A percentile compares a stretch with the other conserved stretches of the same genome.
phyloP scores from a whole-genome alignment of 306 rosid species.

The Rosa lucieae region DNA sequence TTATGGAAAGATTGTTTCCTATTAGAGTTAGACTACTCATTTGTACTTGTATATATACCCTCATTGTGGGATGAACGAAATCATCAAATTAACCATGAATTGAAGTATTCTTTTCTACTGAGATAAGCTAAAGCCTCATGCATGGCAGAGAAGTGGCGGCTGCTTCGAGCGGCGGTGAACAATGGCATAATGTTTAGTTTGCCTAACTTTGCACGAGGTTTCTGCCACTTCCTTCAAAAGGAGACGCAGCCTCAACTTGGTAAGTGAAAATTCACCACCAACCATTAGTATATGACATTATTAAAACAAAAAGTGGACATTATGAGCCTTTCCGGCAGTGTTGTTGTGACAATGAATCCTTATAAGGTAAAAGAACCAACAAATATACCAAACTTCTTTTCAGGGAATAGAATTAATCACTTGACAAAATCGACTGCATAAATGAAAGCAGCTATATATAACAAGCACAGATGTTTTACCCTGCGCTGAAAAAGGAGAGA shows the following conservation, averaged over 20 bases:
- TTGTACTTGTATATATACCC: too few species aligned
- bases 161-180: constrained; percentile 49
- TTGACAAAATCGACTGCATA: not conserved
- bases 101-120: too few species aligned
- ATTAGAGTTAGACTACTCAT: too few species aligned
- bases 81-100: too few species aligned
- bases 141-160: constrained; percentile 69
- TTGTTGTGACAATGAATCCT: not conserved
- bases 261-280: constrained; percentile 17
- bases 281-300: not conserved
- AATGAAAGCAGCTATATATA: too few species aligned
- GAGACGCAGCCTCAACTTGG: constrained; percentile 64
- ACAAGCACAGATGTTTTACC: too few species aligned
- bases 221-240: constrained; percentile 50
- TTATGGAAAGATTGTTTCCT: too few species aligned
- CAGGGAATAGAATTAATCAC: not conserved
- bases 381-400: not conserved
- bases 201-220: constrained; percentile 44
- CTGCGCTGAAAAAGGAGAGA: too few species aligned
- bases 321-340: not conserved
- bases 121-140: constrained; percentile 33
- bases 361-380: too few species aligned
- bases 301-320: not conserved
- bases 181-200: constrained; percentile 45
- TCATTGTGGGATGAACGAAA: too few species aligned